Conservation (phyloP, 176 grass and related monocot species). For the Alloteropsis semialata region DNA sequence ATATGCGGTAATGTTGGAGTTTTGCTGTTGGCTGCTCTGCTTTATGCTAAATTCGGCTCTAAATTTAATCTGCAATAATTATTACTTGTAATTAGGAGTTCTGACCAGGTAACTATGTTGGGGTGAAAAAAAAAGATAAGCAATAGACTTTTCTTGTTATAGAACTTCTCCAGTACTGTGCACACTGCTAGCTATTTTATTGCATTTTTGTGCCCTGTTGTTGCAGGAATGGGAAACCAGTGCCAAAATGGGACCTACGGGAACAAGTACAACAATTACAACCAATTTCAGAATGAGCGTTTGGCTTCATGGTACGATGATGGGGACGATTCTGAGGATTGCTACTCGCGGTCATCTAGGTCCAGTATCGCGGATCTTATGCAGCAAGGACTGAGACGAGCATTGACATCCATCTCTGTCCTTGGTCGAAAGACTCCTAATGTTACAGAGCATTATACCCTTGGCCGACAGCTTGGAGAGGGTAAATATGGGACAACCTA, state of each 20-base stretch:
- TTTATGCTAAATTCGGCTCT: background rate
- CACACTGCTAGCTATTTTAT: background rate
- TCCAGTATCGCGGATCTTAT: background rate
- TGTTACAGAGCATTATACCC: slow-evolving; percentile 50
- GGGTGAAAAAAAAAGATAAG: background rate
- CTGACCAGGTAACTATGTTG: background rate
- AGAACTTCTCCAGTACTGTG: background rate
- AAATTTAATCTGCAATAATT: background rate
- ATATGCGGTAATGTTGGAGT: background rate
- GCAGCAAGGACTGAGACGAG: slow-evolving; percentile 21
- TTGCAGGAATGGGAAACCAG: slow-evolving; percentile 26
- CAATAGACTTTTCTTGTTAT: background rate
- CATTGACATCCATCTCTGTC: slow-evolving; percentile 31
- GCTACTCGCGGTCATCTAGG: slow-evolving; percentile 6
- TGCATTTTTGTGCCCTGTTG: background rate
- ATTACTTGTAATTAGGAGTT: background rate
- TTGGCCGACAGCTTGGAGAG: slow-evolving; percentile 59
- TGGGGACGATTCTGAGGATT: background rate
- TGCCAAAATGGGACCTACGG: slow-evolving; percentile 36
- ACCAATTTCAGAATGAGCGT: background rate
- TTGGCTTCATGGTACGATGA: slow-evolving; percentile 1
- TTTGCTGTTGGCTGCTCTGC: background rate
- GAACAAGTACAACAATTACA: slow-evolving; percentile 14
- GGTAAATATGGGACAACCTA: slow-evolving; percentile 63
- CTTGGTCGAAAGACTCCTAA: slow-evolving; percentile 52